A percentile compares a stretch with the other conserved stretches of the same genome.
Conservation (phyloP, 2,329 filamentous ascomycete genomes). For the Aureobasidium sp. region DNA sequence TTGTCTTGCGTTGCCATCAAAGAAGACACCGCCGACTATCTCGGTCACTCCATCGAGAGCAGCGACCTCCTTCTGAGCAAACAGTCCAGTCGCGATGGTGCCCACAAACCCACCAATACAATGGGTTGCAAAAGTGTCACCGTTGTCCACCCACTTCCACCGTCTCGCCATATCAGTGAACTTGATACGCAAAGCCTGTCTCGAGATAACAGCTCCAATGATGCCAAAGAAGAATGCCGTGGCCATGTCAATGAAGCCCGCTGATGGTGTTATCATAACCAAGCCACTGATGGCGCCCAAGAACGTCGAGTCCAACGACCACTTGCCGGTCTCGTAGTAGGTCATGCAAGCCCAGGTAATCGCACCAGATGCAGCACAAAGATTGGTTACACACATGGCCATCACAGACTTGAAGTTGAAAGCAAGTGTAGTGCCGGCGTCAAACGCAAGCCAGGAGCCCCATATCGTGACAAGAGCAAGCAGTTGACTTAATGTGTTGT, state of each 20-base stretch:
- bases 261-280: constrained; percentile 45
- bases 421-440: constrained; percentile 41
- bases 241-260: constrained; percentile 42
- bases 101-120: constrained; percentile 45
- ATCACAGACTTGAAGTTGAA: constrained; percentile 45
- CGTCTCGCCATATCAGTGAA: constrained; percentile 41
- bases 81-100: constrained; percentile 44
- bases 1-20: constrained; percentile 45
- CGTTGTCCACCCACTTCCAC: constrained; percentile 47
- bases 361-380: constrained; percentile 41
- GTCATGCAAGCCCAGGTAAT: constrained; percentile 41
- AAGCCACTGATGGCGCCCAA: constrained; percentile 46
- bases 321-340: constrained; percentile 35
- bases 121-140: constrained; percentile 48
- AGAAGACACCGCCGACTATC: constrained; percentile 44
- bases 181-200: constrained; percentile 47
- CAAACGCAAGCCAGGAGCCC: constrained; percentile 46
- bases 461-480: constrained; percentile 44
- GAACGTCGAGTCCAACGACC: constrained; percentile 44
- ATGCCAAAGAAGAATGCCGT: constrained; percentile 44
- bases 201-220: constrained; percentile 39
- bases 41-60: constrained; percentile 45
- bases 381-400: constrained; percentile 43
- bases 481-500: constrained; percentile 42
- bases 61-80: constrained; percentile 44